A percentile compares a stretch with the other conserved stretches of the same genome.
Conservation (phyloP, 177 flowering plant species). For the Vitis hybrid region DNA sequence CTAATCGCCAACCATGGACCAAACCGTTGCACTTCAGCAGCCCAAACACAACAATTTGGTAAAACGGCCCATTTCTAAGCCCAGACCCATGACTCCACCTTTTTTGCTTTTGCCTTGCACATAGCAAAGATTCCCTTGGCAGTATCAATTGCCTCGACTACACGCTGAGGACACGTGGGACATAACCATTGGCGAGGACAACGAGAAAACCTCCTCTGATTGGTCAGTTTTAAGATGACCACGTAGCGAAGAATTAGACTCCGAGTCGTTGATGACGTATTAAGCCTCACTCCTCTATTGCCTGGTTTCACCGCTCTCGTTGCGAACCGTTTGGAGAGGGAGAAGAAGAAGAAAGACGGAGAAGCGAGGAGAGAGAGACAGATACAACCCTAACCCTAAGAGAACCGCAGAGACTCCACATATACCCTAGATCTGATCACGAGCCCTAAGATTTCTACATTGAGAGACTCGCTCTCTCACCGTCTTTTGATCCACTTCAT, state of each 20-base stretch:
- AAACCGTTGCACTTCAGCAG: too few species aligned
- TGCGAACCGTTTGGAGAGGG: too few species aligned
- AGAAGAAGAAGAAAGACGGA: too few species aligned
- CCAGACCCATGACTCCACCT: too few species aligned
- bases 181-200: constrained; percentile 10
- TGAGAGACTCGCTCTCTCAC: constrained; percentile 24
- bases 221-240: constrained; percentile 25
- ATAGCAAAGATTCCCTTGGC: too few species aligned
- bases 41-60: too few species aligned
- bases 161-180: constrained; percentile 17
- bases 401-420: neutral
- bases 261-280: neutral
- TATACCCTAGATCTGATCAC: constrained; percentile 11
- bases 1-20: too few species aligned
- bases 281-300: neutral
- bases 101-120: too few species aligned
- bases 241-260: constrained; percentile 20
- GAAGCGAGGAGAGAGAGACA: neutral
- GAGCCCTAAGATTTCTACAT: constrained; percentile 14
- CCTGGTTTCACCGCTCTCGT: neutral
- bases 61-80: too few species aligned
- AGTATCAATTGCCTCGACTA: too few species aligned
- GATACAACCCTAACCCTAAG: neutral
- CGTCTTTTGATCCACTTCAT: constrained; percentile 21
- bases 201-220: constrained; percentile 11